These are phyloP conservation scores for Cylindrodendrum hubeiense DNA, from an alignment of 2,329 filamentous ascomycete genomes.

Conservation along the genomic window DNA sequence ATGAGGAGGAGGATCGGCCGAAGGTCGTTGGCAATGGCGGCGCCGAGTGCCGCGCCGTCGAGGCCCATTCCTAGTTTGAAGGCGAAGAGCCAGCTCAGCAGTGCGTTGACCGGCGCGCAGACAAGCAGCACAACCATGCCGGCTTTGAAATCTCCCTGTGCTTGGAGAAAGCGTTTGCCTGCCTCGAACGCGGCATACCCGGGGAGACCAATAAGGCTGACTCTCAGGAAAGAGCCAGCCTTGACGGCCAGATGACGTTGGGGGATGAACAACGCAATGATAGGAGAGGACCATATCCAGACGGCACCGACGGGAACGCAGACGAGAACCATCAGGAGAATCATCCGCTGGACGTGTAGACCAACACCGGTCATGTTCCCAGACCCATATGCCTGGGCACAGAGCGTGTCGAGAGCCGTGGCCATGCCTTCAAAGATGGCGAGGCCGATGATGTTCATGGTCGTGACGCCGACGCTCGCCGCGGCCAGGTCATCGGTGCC, in stretches of 20 bases:
- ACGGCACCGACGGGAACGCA: constrained; percentile 61
- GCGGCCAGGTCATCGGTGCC: constrained; percentile 65
- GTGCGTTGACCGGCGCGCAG: constrained; percentile 60
- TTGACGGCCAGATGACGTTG: constrained; percentile 61
- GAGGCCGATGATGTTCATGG: constrained; percentile 65
- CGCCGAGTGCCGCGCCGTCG: constrained; percentile 63
- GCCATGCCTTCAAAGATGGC: constrained; percentile 53
- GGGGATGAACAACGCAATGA: constrained; percentile 59
- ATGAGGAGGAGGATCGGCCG: constrained; percentile 60
- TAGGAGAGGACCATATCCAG: constrained; percentile 62
- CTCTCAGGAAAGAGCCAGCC: constrained; percentile 62
- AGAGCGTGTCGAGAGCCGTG: constrained; percentile 43
- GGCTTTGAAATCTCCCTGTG: constrained; percentile 65
- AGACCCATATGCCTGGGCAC: constrained; percentile 44
- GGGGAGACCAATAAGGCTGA: constrained; percentile 62
- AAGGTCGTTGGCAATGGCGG: constrained; percentile 62
- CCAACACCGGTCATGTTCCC: constrained; percentile 62
- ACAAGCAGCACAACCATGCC: constrained; percentile 60
- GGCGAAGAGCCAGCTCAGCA: constrained; percentile 63
- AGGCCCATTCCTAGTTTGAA: constrained; percentile 59
- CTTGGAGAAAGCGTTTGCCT: constrained; percentile 66
- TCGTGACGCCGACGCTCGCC: constrained; percentile 64
- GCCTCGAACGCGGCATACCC: constrained; percentile 67
- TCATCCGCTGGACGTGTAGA: constrained; percentile 65
- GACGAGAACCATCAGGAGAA: constrained; percentile 60